Evolutionary conservation across 225 moss, liverwort and hornwort species (phyloP).

Genomic region (Anthoceros angustus): DNA sequence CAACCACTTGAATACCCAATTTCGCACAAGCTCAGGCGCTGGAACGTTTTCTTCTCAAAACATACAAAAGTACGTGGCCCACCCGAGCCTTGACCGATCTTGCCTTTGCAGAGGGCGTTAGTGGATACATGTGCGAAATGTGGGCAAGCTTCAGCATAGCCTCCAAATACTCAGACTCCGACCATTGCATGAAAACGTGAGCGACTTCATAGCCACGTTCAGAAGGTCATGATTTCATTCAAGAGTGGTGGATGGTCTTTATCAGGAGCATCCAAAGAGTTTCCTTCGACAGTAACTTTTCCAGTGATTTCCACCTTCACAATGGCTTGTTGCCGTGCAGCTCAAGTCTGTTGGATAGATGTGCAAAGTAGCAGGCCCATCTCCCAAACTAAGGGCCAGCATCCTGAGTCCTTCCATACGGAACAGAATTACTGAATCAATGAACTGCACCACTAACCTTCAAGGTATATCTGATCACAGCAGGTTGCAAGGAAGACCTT

Average conservation of each 20-base stretch:
- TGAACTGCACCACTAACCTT: slow-evolving; percentile 8
- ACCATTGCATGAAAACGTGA: not conserved
- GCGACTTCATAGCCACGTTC: not conserved
- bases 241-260: not conserved
- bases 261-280: not conserved
- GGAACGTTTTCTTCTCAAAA: not conserved
- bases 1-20: slow-evolving; percentile 8
- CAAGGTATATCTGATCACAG: slow-evolving; percentile 7
- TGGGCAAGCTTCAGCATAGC: too few relatives aligned
- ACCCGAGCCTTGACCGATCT: too few relatives aligned
- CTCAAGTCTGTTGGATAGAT: not conserved
- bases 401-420: not conserved
- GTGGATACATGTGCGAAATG: too few relatives aligned
- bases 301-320: slow-evolving; percentile 12
- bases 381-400: not conserved
- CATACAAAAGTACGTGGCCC: not conserved
- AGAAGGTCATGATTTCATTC: not conserved
- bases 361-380: not conserved
- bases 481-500: slow-evolving; percentile 19
- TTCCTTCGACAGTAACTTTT: slow-evolving; percentile 3
- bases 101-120: too few relatives aligned
- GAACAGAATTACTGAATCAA: not conserved
- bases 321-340: slow-evolving; percentile 13
- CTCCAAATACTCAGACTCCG: too few relatives aligned
- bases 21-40: not conserved